These are phyloP conservation scores for Claviceps pusilla DNA, from an alignment of 2,329 filamentous ascomycete genomes.

Conservation along the genomic window DNA sequence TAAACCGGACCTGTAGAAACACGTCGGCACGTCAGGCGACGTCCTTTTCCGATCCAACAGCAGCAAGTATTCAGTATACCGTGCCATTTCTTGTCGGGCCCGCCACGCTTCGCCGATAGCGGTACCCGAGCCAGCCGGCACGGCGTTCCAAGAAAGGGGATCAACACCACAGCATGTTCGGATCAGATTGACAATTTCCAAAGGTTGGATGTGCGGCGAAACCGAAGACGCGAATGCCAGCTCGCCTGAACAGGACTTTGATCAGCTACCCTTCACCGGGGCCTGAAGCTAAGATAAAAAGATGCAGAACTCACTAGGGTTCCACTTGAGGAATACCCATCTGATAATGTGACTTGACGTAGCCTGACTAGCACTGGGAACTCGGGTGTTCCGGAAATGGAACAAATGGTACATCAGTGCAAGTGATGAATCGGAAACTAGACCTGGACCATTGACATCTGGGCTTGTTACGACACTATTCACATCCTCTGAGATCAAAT, in stretches of 20 bases:
- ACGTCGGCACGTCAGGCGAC: neutral
- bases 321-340: conserved; percentile 76
- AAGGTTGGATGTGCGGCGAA: conserved; percentile 46
- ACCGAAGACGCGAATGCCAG: conserved; percentile 49
- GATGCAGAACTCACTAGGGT: conserved; percentile 44
- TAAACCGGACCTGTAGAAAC: conserved; percentile 2
- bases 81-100: conserved; percentile 25
- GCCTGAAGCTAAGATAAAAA: neutral
- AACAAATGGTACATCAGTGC: conserved; percentile 57
- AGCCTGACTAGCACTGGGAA: conserved; percentile 51
- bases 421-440: conserved; percentile 66
- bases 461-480: conserved; percentile 60
- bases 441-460: conserved; percentile 66
- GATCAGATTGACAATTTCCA: conserved; percentile 55
- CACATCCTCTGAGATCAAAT: conserved; percentile 51
- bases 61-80: conserved; percentile 39
- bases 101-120: conserved; percentile 34
- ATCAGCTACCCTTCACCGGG: neutral
- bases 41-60: conserved; percentile 25
- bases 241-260: conserved; percentile 37
- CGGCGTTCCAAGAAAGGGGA: conserved; percentile 15
- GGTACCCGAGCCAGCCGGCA: conserved; percentile 29
- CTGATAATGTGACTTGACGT: conserved; percentile 58
- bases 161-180: conserved; percentile 47
- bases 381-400: conserved; percentile 48